Conservation (phyloP, 805 yeast genomes). For the Torulaspora indica region DNA sequence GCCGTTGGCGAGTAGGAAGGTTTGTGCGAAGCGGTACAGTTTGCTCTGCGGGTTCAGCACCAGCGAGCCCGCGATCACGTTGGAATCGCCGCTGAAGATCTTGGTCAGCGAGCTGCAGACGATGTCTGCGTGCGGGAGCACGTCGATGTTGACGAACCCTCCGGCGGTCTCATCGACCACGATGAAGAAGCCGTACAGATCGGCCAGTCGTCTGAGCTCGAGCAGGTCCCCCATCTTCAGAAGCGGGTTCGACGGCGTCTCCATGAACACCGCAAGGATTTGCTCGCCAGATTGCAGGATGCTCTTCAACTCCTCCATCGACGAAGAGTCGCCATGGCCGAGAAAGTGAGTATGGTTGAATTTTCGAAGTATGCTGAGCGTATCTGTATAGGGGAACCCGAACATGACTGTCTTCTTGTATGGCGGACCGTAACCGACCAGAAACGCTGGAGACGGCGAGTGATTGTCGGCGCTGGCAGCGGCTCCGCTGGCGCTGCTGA, state of each 20-base stretch:
- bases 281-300: constrained; percentile 58
- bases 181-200: constrained; percentile 66
- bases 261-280: constrained; percentile 79
- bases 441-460: constrained; percentile 12
- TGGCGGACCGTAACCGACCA: constrained; percentile 31
- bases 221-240: constrained; percentile 75
- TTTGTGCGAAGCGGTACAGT: constrained; percentile 42
- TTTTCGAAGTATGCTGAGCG: constrained; percentile 75
- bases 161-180: constrained; percentile 95
- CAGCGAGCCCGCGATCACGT: constrained; percentile 91
- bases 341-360: constrained; percentile 89
- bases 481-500: constrained; percentile 11
- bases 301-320: constrained; percentile 55
- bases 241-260: constrained; percentile 93
- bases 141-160: constrained; percentile 78
- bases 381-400: constrained; percentile 95
- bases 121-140: constrained; percentile 77
- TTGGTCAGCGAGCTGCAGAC: constrained; percentile 85
- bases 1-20: constrained; percentile 39
- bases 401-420: constrained; percentile 74
- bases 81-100: constrained; percentile 89
- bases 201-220: constrained; percentile 60
- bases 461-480: constrained; percentile 17
- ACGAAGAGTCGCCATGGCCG: constrained; percentile 74
- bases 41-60: constrained; percentile 66